Base-by-base conservation (phyloP, 1,139 yeast genomes). In the Diutina catenulata region DNA sequence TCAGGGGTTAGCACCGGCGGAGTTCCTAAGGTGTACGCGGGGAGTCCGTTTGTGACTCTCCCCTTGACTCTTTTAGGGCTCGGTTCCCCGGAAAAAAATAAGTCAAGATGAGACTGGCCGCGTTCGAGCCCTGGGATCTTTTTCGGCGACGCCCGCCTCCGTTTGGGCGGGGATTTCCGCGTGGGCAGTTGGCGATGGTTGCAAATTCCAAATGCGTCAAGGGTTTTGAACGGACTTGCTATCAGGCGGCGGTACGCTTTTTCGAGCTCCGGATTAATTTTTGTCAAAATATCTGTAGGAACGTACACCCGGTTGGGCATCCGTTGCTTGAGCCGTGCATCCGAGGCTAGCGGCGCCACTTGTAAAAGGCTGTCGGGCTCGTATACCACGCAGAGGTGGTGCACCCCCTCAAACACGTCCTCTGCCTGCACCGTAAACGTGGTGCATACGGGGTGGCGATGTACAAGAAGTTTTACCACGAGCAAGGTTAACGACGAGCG, bases 401-500 rank as follows among this genome's bases (percentile, higher is more conserved):
- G 35, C 19, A 31, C 35, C 22, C 35, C 35, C 14, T 31, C 35
- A 9, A 31, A n/a, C 15, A 26, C 21, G 11, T 21, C 21, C 8
- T 31, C 35, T 6, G 24, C 35, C 11, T 31, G 26, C 13, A 31
- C 16, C 11, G 35, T 13, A 14, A 31, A 31, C 18, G 9, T 13
- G 11, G 35, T 3, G 3, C 15, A 16, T 10, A 31, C 6, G 5
- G n/a, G 25, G 7, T 20, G 19, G 11, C 25, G 5, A 13, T 31
- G 35, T 11, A 13, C 11, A 11, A 31, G 13, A 14, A 24, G 21
- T 10, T 21, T 4, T 4, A 31, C 14, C 16, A 31, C 18, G n/a
- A 21, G 6, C 10, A 13, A 21, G 15, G 20, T 31, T 18, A 31
- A 14, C 6, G 35, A 19, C n/a, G n/a, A 26, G 25, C 35, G 21